Evolutionary conservation across 2,329 filamentous ascomycete species (phyloP), one percentile per base, ranked within the genome.

Genomic region (Fusarium redolens): DNA sequence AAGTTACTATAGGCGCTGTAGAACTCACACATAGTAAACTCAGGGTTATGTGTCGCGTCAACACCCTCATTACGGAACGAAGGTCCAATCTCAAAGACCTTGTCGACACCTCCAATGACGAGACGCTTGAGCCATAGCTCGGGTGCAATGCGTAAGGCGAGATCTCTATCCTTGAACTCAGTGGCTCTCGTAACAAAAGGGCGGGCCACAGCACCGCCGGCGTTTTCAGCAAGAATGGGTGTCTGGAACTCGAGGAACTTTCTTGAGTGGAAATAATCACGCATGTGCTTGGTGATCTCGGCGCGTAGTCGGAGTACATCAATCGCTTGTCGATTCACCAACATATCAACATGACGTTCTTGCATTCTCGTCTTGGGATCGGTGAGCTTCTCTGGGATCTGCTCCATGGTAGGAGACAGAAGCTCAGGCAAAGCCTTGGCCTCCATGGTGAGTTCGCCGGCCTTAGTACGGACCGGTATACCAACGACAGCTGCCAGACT

Each of bases 21-120:
- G 83, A 97, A 98, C 83, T 99, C 96, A 85, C 96, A 98, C 68
- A 94, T 98, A 48, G 93, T 96, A 83, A 98, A 99, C 80, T 99
- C 96, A 1, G 96, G 96, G 79, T 99, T 99, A 81, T 99, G 96
- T 0, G 94, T 97, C 35, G 89, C 89, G 81, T 98, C 95, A 40
- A 97, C 84, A 81, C 94, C 94, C 84, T 99, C 96, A 80, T 99
- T 99, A 47, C 96, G 90, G 82, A 99, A 99, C 17, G 91, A 91
- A 7, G 94, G 92, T 1, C 96, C 96, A 72, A 99, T 95, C 82
- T 99, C 96, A 78, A 97, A 99, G 31, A 99, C 91, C 69, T 88
- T 91, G 76, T 97, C 93, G 69, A 98, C 91, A 5, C 95, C 96
- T 55, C 95, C 96, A 22, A 98, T 89, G 2, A 98, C 90, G 50